Evolutionary conservation across 148 eudicot species (phyloP).

Genomic region (Linanthus parryae): DNA sequence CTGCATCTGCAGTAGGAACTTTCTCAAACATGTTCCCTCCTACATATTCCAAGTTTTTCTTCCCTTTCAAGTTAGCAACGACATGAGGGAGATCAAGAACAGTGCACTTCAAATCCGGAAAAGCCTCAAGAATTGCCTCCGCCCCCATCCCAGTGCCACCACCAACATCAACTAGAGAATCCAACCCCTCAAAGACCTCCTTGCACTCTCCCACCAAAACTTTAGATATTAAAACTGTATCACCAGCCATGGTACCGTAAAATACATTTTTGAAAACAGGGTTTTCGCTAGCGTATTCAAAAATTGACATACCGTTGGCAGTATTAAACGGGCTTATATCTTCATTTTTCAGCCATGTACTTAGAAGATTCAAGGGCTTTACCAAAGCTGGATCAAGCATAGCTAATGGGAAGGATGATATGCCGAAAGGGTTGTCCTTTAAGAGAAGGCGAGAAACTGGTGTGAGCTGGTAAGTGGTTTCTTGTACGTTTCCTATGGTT

Average conservation of each 20-base stretch:
- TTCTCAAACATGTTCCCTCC: slow-evolving; percentile 15
- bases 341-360: background rate
- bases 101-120: slow-evolving; percentile 9
- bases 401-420: background rate
- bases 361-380: background rate
- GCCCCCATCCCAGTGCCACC: slow-evolving; percentile 17
- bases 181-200: slow-evolving; percentile 15
- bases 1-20: slow-evolving; percentile 3
- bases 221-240: slow-evolving; percentile 4
- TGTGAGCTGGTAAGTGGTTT: background rate
- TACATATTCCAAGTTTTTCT: slow-evolving; percentile 12
- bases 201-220: slow-evolving; percentile 1
- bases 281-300: background rate
- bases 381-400: background rate
- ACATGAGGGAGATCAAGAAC: slow-evolving; percentile 22
- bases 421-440: background rate
- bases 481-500: background rate
- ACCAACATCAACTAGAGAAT: slow-evolving; percentile 19
- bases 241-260: slow-evolving; percentile 1
- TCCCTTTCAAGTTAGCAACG: slow-evolving; percentile 11
- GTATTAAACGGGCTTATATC: slow-evolving; percentile 3
- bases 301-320: background rate
- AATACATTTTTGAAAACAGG: background rate
- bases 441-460: slow-evolving; percentile 4
- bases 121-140: slow-evolving; percentile 5